Evolutionary conservation across 179 eudicot species (phyloP), one percentile per base, ranked within the genome.

Genomic region (Silene noctiflora): DNA sequence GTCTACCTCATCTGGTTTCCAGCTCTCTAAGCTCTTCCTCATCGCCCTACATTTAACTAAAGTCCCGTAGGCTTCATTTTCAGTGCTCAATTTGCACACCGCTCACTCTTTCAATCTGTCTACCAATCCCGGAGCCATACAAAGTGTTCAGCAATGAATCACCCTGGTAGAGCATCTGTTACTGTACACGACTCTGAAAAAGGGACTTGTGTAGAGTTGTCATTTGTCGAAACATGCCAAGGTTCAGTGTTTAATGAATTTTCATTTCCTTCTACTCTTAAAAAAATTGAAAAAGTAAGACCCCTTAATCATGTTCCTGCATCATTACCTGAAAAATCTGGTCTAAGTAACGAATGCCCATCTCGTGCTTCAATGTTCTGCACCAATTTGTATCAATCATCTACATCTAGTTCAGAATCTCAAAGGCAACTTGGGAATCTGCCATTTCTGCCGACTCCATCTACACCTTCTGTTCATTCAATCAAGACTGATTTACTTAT

Each of bases 401-500:
- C 88, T 65, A 83, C 88, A 17, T 78, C 86, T 25, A 76, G 79
- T 55, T 78, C 81, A 46, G 88, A 85, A 76, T 77, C 48, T 42
- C 77, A 74, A 16, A 69, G 78, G 24, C 81, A 78, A 22, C 77
- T 78, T 21, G 84, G 86, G n/a, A 80, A 76, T 31, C 84, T 78
- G 11, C 88, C 88, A 44, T 85, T 83, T 76, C 83, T 85, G 67
- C 88, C 88, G 19, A 71, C 75, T 24, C 88, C 86, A 12, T 21
- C 84, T 56, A n/a, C 39, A 17, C 75, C 75, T 48, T 72, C 73
- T 73, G 48, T 63, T 76, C 78, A 62, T 61, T 73, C 78, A 42
- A 42, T 78, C 42, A 85, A 80, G 77, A 16, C 75, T 14, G 74
- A 76, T 7, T 72, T 61, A 59, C 42, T 63, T 71, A 13, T 64